Evolutionary conservation across 257 asterid genomes (phyloP), one percentile per base, ranked within the genome.

Genomic region (Scutellaria galericulata): DNA sequence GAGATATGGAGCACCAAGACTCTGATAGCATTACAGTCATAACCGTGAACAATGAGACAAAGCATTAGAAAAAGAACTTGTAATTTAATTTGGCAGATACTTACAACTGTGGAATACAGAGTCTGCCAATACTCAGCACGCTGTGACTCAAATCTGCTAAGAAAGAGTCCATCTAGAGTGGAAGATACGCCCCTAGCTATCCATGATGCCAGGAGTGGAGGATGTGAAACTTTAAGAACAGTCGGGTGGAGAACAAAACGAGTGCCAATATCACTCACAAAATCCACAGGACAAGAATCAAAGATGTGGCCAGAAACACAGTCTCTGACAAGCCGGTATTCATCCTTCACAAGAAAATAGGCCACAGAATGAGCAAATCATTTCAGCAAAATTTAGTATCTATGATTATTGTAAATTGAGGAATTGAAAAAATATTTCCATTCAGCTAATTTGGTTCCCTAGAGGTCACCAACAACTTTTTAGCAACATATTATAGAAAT

Each of bases 121-220:
- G 96, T 95, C 84, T 95, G 98, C 99, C 99, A 95, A 77, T 84
- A 90, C 73, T 92, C 92, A 1, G 99, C 98, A 50, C 99, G 89
- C 72, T 95, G 96, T 12, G 86, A 59, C 78, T 95, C 99, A 59
- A 90, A 85, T 78, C 86, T 84, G 78, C 83, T 77, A 52, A 88
- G 96, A 81, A 92, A 95, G 82, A 95, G 83, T 11, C 92, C 79
- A 53, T 95, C 98, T 62, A 95, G 81, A 77, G 92, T 70, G 77
- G 97, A 90, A 72, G 96, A 80, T 57, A 90, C 75, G 42, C 96
- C 89, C 57, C 70, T 79, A 41, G 85, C 92, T 71, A 95, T 80
- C 97, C 94, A 95, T 39, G 94, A 81, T 10, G 85, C 91, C 53
- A 87, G 13, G 48, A 68, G 84, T n/a, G 97, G 96, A 73, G 97